These are phyloP conservation scores for Fagus crenata DNA, from an alignment of 306 rosid species.

Conservation along the genomic window DNA sequence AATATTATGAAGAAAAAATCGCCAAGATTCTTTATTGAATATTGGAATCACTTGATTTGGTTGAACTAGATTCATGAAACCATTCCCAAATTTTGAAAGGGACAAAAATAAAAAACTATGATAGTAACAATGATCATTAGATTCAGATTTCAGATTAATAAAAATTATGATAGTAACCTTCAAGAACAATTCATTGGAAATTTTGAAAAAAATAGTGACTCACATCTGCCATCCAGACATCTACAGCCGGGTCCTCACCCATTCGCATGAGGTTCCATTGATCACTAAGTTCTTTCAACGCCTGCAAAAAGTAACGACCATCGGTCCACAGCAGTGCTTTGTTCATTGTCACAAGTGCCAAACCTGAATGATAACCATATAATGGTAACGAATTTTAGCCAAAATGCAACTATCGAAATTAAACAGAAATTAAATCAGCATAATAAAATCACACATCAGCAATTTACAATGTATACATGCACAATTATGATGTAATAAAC, in stretches of 20 bases:
- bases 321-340: conserved; percentile 94
- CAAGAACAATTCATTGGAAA: background rate
- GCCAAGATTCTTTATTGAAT: too few species aligned
- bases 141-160: too few species aligned
- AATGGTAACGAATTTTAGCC: background rate
- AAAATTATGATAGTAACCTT: background rate
- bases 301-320: conserved; percentile 97
- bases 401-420: background rate
- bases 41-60: background rate
- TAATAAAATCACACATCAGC: too few species aligned
- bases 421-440: background rate
- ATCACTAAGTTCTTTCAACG: conserved; percentile 70
- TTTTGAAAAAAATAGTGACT: conserved; percentile 33
- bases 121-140: too few species aligned
- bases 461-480: background rate
- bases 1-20: too few species aligned
- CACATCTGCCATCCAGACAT: conserved; percentile 90
- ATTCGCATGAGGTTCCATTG: conserved; percentile 96
- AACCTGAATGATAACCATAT: conserved; percentile 48
- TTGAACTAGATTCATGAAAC: background rate
- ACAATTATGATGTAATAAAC: background rate
- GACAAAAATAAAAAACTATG: background rate
- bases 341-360: conserved; percentile 74
- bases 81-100: background rate
- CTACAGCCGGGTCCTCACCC: conserved; percentile 92